Conservation (phyloP, 2,329 filamentous ascomycete genomes). For the Phoma herbarum region DNA sequence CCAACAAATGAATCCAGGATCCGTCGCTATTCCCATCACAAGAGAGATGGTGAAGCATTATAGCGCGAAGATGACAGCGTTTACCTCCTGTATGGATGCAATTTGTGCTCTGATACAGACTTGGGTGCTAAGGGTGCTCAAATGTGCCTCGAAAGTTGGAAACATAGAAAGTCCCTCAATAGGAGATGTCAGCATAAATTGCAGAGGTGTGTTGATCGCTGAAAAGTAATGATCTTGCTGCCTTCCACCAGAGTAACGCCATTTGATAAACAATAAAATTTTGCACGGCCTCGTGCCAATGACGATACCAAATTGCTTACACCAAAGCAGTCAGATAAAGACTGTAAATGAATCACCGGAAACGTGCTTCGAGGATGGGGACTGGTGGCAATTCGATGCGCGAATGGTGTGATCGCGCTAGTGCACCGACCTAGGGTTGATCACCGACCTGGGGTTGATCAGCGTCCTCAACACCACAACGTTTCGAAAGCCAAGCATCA, state of each 20-base stretch:
- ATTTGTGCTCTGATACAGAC: background rate
- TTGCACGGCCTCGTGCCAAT: background rate
- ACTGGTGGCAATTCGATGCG: background rate
- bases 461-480: conserved; percentile 28
- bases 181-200: no score
- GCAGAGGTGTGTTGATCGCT: no score
- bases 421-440: conserved; percentile 21
- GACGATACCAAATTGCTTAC: background rate
- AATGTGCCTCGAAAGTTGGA: background rate
- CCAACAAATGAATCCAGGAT: background rate
- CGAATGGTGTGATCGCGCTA: background rate
- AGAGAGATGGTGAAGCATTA: background rate
- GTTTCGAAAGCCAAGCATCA: conserved; percentile 32
- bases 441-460: conserved; percentile 37
- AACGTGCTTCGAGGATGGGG: background rate
- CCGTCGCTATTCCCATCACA: background rate
- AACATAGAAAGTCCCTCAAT: background rate
- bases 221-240: no score
- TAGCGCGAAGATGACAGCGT: background rate
- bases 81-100: background rate
- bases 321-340: background rate
- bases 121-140: background rate
- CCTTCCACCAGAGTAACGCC: no score
- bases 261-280: background rate
- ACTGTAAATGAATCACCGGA: background rate